Conservation (phyloP, 1,284 basidiomycete species). For the Puccinia polysora region DNA sequence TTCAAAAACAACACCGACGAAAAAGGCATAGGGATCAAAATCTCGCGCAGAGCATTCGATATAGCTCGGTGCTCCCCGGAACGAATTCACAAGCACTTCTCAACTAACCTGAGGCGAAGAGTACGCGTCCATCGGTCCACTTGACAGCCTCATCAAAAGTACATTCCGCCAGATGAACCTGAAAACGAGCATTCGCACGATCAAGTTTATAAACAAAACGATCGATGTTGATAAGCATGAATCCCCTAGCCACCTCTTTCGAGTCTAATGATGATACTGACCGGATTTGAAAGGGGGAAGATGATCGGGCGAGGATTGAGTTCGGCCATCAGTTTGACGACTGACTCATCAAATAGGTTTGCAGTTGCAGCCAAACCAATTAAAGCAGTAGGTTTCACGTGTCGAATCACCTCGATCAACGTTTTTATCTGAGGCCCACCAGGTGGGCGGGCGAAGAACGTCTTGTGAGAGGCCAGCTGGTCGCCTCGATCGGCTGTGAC, state of each 20-base stretch:
- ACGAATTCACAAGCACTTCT: neutral
- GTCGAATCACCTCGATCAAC: slow-evolving; percentile 71
- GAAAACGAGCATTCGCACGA: neutral
- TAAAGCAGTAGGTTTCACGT: slow-evolving; percentile 82
- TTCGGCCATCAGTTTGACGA: slow-evolving; percentile 75
- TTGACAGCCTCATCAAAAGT: slow-evolving; percentile 74
- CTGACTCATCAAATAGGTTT: slow-evolving; percentile 71
- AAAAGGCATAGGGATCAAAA: too few relatives aligned
- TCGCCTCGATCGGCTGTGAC: slow-evolving; percentile 63
- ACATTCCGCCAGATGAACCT: slow-evolving; percentile 58
- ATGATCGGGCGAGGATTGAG: slow-evolving; percentile 83
- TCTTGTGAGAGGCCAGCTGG: slow-evolving; percentile 74
- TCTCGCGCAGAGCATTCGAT: too few relatives aligned
- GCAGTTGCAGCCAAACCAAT: slow-evolving; percentile 83
- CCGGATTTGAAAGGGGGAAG: slow-evolving; percentile 94
- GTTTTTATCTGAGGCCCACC: slow-evolving; percentile 67
- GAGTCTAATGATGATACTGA: slow-evolving; percentile 57
- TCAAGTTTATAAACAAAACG: neutral
- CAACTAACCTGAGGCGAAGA: slow-evolving; percentile 72
- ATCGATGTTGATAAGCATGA: neutral
- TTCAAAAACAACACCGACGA: too few relatives aligned
- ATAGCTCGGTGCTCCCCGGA: neutral
- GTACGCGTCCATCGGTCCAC: slow-evolving; percentile 59
- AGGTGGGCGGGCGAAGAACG: slow-evolving; percentile 77
- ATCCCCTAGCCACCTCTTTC: too few relatives aligned